A percentile compares a stretch with the other conserved stretches of the same genome.
Evolutionary conservation across 306 rosid species (phyloP).

Genomic region (Macrotyloma uniflorum): DNA sequence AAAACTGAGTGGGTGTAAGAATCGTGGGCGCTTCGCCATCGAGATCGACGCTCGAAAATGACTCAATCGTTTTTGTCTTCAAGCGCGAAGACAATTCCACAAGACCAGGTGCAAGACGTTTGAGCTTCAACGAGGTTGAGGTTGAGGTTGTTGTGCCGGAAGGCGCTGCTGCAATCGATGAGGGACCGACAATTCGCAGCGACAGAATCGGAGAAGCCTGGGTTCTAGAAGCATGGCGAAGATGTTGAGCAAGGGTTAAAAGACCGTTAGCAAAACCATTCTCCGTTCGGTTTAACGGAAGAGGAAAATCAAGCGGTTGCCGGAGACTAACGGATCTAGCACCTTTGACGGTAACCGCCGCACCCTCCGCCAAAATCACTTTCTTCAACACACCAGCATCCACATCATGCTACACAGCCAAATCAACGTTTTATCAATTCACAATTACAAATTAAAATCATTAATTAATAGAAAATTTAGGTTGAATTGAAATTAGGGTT

Average conservation of each 20-base stretch:
- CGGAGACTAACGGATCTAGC: conserved; percentile 92
- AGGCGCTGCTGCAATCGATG: conserved; percentile 71
- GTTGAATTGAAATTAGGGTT: conserved; percentile 27
- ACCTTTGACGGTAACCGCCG: conserved; percentile 91
- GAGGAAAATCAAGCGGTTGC: conserved; percentile 81
- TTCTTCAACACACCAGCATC: conserved; percentile 97
- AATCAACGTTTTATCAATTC: neutral
- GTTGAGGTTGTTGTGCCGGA: conserved; percentile 67
- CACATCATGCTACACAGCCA: conserved; percentile 85
- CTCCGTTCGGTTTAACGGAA: conserved; percentile 66
- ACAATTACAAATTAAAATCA: neutral
- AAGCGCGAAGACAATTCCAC: conserved; percentile 81
- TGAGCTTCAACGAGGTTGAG: conserved; percentile 82
- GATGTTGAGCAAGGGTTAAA: conserved; percentile 73
- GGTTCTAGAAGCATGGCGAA: conserved; percentile 63
- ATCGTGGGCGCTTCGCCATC: conserved; percentile 61
- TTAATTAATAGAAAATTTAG: neutral
- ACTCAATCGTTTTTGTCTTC: conserved; percentile 46
- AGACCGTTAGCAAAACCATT: conserved; percentile 82
- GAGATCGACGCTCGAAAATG: conserved; percentile 48
- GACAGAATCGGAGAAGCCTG: conserved; percentile 65
- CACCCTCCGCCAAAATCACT: conserved; percentile 93
- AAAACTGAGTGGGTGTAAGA: conserved; percentile 65
- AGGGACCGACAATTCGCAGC: conserved; percentile 84
- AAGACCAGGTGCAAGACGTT: conserved; percentile 93